Evolutionary conservation across 2,329 filamentous ascomycete species (phyloP).

Genomic region (Aspergillus piperis): DNA sequence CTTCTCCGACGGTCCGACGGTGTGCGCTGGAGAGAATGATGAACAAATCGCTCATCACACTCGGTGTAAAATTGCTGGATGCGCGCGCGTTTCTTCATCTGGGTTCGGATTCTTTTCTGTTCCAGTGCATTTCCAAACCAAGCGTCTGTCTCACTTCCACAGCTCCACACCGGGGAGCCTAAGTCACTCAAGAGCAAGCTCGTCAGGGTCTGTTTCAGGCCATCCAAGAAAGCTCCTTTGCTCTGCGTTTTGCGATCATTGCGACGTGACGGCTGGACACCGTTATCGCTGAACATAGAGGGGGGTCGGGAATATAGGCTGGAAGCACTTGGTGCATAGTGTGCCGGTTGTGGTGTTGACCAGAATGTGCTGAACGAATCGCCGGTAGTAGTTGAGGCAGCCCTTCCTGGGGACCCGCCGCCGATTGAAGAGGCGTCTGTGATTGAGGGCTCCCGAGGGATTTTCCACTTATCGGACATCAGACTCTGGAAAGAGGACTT

Average conservation of each 20-base stretch:
- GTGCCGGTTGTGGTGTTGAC: slow-evolving; percentile 74
- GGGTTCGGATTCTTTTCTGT: slow-evolving; percentile 47
- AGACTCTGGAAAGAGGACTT: slow-evolving; percentile 71
- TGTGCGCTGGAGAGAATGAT: slow-evolving; percentile 25
- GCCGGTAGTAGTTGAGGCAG: slow-evolving; percentile 68
- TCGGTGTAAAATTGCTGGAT: slow-evolving; percentile 43
- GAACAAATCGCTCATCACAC: slow-evolving; percentile 35
- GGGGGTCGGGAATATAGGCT: slow-evolving; percentile 54
- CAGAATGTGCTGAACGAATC: slow-evolving; percentile 82
- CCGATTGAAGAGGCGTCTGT: slow-evolving; percentile 61
- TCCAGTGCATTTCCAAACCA: slow-evolving; percentile 68
- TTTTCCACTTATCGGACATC: slow-evolving; percentile 66
- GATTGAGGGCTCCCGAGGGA: slow-evolving; percentile 58
- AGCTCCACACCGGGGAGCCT: slow-evolving; percentile 80
- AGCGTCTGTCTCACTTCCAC: slow-evolving; percentile 86
- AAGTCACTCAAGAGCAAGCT: slow-evolving; percentile 87
- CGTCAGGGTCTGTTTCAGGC: slow-evolving; percentile 76
- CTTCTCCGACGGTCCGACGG: slow-evolving; percentile 33
- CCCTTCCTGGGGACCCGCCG: slow-evolving; percentile 63
- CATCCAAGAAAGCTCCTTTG: slow-evolving; percentile 75
- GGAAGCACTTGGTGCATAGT: slow-evolving; percentile 64
- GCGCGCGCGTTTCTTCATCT: slow-evolving; percentile 43
- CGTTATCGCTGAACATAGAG: slow-evolving; percentile 44
- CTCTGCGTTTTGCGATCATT: slow-evolving; percentile 57
- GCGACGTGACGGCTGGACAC: slow-evolving; percentile 34